These are phyloP conservation scores for Fraxinus baroniana DNA, from an alignment of 305 asterid species.

Conservation along the genomic window DNA sequence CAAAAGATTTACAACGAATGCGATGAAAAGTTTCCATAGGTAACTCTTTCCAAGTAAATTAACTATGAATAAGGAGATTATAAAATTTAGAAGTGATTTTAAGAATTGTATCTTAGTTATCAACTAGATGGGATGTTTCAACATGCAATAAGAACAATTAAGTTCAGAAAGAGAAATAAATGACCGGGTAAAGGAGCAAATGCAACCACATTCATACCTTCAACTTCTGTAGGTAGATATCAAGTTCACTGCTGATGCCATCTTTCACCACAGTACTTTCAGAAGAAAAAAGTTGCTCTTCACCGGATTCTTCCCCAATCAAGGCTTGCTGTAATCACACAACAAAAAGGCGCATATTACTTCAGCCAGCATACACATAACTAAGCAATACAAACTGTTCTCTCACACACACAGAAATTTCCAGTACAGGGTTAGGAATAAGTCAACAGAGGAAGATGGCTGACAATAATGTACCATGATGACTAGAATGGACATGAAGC, in stretches of 20 bases:
- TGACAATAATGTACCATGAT: constrained; percentile 6
- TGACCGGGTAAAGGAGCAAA: constrained; percentile 10
- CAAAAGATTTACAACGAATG: neutral
- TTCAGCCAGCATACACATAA: constrained; percentile 24
- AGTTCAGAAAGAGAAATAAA: constrained; percentile 6
- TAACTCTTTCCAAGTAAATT: constrained; percentile 5
- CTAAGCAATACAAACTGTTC: constrained; percentile 10
- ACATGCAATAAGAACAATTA: constrained; percentile 7
- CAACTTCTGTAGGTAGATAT: constrained; percentile 60
- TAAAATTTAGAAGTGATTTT: neutral
- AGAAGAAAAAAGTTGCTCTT: constrained; percentile 82
- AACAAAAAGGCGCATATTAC: constrained; percentile 29
- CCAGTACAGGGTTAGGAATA: neutral
- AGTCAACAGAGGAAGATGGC: neutral
- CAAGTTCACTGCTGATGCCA: constrained; percentile 62
- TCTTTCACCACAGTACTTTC: constrained; percentile 46
- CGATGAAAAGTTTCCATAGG: neutral
- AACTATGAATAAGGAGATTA: constrained; percentile 1
- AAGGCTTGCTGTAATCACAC: constrained; percentile 75
- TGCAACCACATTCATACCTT: constrained; percentile 50
- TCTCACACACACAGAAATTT: constrained; percentile 8
- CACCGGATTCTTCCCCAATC: constrained; percentile 96
- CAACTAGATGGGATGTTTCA: constrained; percentile 15
- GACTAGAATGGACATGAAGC: constrained; percentile 12
- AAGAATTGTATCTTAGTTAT: constrained; percentile 3